Percentiles rank a stretch among this genome's conserved stretches.
phyloP scores from a whole-genome alignment of 371 early-diverging fungal genomes.

The Mortierella sp. region DNA sequence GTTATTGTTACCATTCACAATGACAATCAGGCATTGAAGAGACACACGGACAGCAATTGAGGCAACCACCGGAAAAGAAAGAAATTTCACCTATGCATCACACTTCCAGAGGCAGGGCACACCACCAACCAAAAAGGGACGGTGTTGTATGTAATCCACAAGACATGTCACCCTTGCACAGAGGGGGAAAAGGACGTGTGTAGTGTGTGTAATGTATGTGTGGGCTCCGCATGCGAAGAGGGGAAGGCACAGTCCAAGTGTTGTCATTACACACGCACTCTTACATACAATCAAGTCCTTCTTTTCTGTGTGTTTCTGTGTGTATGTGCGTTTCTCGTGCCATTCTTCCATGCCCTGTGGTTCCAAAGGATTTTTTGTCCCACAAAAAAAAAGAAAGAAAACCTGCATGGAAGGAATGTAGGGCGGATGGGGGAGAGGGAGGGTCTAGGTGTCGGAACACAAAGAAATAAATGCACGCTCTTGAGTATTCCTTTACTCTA shows the following conservation, averaged over 20 bases:
- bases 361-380: background rate
- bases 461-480: background rate
- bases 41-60: background rate
- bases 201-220: background rate
- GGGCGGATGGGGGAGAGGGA: background rate
- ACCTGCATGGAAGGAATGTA: conserved; percentile 29
- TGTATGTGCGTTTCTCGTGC: background rate
- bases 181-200: background rate
- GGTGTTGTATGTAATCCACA: background rate
- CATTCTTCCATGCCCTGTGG: conserved; percentile 13
- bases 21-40: background rate
- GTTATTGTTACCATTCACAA: background rate
- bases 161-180: background rate
- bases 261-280: background rate
- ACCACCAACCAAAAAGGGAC: background rate
- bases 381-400: conserved; percentile 4
- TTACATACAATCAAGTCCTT: background rate
- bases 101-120: background rate
- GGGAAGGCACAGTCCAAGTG: background rate
- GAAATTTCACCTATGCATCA: background rate
- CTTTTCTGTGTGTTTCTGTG: background rate
- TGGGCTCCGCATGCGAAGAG: conserved; percentile 1
- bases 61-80: background rate
- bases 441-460: background rate
- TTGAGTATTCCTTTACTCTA: background rate